These are phyloP conservation scores for Aureobasidium sp. DNA, from an alignment of 2,329 filamentous ascomycete genomes.

Conservation along the genomic window DNA sequence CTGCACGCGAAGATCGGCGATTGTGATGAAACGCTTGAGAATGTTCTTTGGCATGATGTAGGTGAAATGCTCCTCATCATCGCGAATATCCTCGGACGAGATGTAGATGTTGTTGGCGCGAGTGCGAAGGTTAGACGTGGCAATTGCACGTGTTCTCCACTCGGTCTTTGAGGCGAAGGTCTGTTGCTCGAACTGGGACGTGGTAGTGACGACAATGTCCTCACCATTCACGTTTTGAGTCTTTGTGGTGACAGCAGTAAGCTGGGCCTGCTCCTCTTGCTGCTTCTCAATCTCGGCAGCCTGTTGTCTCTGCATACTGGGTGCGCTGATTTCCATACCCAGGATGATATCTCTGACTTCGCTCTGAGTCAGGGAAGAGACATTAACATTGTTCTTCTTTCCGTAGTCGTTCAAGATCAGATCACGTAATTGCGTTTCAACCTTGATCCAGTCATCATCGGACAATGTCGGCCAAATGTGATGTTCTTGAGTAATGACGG, in stretches of 20 bases:
- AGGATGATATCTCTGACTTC: constrained; percentile 98
- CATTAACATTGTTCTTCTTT: constrained; percentile 99
- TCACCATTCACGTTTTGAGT: constrained; percentile 96
- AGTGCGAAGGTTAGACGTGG: constrained; percentile 89
- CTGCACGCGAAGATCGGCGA: constrained; percentile 91
- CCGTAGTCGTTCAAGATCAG: constrained; percentile 97
- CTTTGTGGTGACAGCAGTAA: constrained; percentile 96
- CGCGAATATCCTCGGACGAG: constrained; percentile 85
- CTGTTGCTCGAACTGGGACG: constrained; percentile 94
- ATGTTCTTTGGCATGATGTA: constrained; percentile 99
- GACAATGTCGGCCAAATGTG: constrained; percentile 95
- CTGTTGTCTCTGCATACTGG: constrained; percentile 96
- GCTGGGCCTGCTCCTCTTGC: constrained; percentile 90
- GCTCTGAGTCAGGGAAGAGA: constrained; percentile 88
- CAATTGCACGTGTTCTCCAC: constrained; percentile 94
- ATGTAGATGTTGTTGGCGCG: constrained; percentile 98
- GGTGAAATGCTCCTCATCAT: constrained; percentile 81
- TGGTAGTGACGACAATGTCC: constrained; percentile 97
- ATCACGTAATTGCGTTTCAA: constrained; percentile 93
- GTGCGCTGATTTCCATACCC: constrained; percentile 98
- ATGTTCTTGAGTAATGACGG: constrained; percentile 94
- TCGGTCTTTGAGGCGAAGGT: constrained; percentile 98
- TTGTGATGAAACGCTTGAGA: constrained; percentile 94
- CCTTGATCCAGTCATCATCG: constrained; percentile 98
- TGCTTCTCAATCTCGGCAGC: constrained; percentile 99